Evolutionary conservation across 805 yeast species (phyloP), one percentile per base, ranked within the genome.

Genomic region (Lachancea sp.): DNA sequence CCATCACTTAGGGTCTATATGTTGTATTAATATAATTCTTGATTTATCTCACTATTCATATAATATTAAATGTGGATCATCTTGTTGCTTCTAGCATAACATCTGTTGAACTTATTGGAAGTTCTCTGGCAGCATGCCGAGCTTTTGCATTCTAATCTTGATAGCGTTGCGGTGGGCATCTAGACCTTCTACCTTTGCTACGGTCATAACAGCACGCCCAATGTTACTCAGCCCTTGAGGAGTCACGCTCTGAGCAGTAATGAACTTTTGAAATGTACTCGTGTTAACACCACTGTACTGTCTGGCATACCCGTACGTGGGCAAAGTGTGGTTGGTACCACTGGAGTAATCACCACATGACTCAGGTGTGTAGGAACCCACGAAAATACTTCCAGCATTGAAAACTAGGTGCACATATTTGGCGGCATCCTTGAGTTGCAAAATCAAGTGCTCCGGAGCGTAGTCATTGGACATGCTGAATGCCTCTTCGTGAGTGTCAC

Each of bases 101-200:
- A 8, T 22, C 24, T 22, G 9, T 15, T 15, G n/a, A n/a, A n/a
- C n/a, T 49, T 38, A 66, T 23, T 50, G 48, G 38, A 65, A 66
- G 29, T 47, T 55, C 20, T 55, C 43, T 32, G 67, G 64, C 39
- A 73, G 53, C 45, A 77, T 69, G 4, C 88, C 88, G 31, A 85
- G 67, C 58, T 84, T 82, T 50, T 80, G 85, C 85, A 92, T 80
- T 70, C 98, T 80, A 30, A 92, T 81, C 65, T 88, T 88, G 37
- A 92, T 96, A 5, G 99, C 97, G 57, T 88, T 86, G 64, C 97
- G 79, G 71, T 92, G 99, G 8, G 89, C 99, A 63, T 90, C 97
- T 45, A 92, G 73, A 2, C 99, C 98, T 68, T 92, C 99, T 29
- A 89, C 92, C 38, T 79, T 89, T 18, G 99, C 98, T 46, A 92